Percentiles rank a stretch among this genome's conserved stretches.
Evolutionary conservation across 257 asterid species (phyloP).

Genomic region (Scutellaria barbata): DNA sequence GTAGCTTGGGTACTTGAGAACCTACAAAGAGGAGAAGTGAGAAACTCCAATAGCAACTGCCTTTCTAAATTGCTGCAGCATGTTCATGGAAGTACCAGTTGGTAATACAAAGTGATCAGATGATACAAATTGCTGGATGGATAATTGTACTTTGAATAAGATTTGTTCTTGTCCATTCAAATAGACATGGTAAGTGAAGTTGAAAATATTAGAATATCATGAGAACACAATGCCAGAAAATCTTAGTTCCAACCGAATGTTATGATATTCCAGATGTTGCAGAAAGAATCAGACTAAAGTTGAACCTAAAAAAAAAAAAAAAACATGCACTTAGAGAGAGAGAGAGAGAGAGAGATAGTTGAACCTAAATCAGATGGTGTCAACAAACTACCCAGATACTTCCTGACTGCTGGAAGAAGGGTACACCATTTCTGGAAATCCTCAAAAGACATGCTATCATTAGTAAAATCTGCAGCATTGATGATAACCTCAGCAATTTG

Average conservation of each 20-base stretch:
- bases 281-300: neutral
- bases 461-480: conserved; percentile 54
- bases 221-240: neutral
- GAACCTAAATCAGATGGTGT: conserved; percentile 75
- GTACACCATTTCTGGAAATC: conserved; percentile 82
- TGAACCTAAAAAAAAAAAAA: conserved; percentile 81
- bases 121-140: neutral
- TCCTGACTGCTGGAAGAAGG: conserved; percentile 81
- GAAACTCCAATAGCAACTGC: neutral
- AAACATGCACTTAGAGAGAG: no score
- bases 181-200: conserved; percentile 1
- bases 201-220: neutral
- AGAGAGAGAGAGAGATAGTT: neutral
- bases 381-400: conserved; percentile 73
- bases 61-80: neutral
- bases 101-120: neutral
- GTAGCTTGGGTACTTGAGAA: conserved; percentile 68
- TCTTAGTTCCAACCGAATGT: neutral
- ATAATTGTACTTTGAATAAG: conserved; percentile 2
- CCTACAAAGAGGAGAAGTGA: conserved; percentile 52
- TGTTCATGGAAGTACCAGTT: conserved; percentile 5
- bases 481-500: conserved; percentile 60
- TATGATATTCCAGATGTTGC: conserved; percentile 1
- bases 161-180: conserved; percentile 8
- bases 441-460: conserved; percentile 64